phyloP scores from a whole-genome alignment of 2,329 filamentous ascomycete species.

The Arthrobotrys conoides region DNA sequence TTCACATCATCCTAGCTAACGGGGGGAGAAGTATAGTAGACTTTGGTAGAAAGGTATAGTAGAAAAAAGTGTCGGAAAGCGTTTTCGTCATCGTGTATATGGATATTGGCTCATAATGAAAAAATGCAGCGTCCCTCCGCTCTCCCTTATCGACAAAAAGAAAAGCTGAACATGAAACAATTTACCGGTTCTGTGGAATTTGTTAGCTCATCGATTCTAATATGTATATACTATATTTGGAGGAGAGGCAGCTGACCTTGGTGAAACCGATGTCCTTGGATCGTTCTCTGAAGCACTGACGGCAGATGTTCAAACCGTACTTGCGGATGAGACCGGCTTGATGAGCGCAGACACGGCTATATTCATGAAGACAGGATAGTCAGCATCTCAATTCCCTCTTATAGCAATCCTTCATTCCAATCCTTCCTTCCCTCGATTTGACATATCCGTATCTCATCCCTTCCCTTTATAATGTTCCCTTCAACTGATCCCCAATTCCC shows the following conservation, averaged over 20 bases:
- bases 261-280: slow-evolving; percentile 79
- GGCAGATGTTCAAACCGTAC: slow-evolving; percentile 93
- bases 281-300: slow-evolving; percentile 84
- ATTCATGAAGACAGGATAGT: slow-evolving; percentile 63
- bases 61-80: slow-evolving; percentile 11
- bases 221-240: not conserved
- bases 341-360: slow-evolving; percentile 89
- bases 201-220: slow-evolving; percentile 7
- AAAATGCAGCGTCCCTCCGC: slow-evolving; percentile 28
- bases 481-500: slow-evolving; percentile 40
- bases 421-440: not conserved
- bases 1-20: slow-evolving; percentile 46
- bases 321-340: slow-evolving; percentile 99
- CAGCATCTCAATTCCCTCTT: slow-evolving; percentile 55
- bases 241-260: slow-evolving; percentile 70
- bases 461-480: slow-evolving; percentile 30
- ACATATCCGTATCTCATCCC: not conserved
- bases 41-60: slow-evolving; percentile 3
- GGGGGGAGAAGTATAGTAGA: slow-evolving; percentile 1
- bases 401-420: not conserved
- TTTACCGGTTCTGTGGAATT: slow-evolving; percentile 53
- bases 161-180: slow-evolving; percentile 8
- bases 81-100: slow-evolving; percentile 54
- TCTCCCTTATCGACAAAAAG: slow-evolving; percentile 12
- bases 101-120: slow-evolving; percentile 47